phyloP scores from a whole-genome alignment of 2,329 filamentous ascomycete species.

The Dothistroma pini region DNA sequence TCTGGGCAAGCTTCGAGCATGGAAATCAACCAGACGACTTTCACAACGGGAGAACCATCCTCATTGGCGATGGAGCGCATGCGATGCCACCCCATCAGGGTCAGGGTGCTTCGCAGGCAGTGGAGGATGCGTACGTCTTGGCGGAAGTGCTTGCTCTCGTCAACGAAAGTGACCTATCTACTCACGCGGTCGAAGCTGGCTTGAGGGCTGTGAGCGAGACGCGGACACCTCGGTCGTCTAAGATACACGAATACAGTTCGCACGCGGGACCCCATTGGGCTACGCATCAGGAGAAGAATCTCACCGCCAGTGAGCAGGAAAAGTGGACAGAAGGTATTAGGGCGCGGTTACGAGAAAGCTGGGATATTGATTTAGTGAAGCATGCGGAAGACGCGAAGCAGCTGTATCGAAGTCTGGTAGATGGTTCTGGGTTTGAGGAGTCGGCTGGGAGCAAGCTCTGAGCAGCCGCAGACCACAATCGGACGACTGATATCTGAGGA shows the following conservation, averaged over 20 bases:
- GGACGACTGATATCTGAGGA: too few species aligned
- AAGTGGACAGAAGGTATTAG: constrained; percentile 18
- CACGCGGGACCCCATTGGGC: constrained; percentile 19
- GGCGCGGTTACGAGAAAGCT: constrained; percentile 24
- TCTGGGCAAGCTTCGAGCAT: constrained; percentile 50
- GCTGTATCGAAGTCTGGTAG: not conserved
- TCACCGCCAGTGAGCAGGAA: constrained; percentile 21
- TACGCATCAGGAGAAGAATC: constrained; percentile 13
- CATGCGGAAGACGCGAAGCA: constrained; percentile 23
- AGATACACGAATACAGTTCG: constrained; percentile 19
- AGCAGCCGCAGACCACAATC: too few species aligned
- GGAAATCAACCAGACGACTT: constrained; percentile 20
- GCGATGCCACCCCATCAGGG: constrained; percentile 64
- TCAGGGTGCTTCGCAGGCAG: constrained; percentile 54
- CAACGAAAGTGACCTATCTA: not conserved
- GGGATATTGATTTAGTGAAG: constrained; percentile 25
- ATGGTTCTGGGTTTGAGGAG: not conserved
- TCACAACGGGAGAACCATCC: constrained; percentile 48
- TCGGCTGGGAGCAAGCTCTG: not conserved
- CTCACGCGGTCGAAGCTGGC: constrained; percentile 16
- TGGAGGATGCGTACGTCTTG: constrained; percentile 52
- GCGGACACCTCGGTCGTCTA: constrained; percentile 18
- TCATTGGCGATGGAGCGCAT: constrained; percentile 66
- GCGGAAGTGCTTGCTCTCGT: constrained; percentile 19
- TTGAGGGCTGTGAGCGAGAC: constrained; percentile 21